Conservation (phyloP, 106 monocot genomes). For the Phalaenopsis aphrodite region DNA sequence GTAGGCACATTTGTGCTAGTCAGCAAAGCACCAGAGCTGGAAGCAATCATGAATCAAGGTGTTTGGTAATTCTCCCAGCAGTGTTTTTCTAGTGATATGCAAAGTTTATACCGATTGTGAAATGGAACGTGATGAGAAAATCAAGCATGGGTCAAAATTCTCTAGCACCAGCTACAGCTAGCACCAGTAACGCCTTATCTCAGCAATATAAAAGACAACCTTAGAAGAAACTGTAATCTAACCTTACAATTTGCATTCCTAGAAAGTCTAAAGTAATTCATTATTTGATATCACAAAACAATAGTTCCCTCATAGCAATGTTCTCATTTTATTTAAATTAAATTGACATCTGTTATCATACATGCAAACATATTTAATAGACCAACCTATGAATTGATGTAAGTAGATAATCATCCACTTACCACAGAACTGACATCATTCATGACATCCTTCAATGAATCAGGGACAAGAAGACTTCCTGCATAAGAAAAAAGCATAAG, state of each 20-base stretch:
- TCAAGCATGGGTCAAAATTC: neutral
- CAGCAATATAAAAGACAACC: neutral
- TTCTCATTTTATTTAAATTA: neutral
- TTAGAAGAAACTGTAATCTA: neutral
- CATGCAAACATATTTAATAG: neutral
- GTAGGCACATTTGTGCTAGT: neutral
- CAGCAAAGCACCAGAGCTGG: neutral
- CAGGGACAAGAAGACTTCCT: constrained; percentile 91
- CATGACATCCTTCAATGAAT: constrained; percentile 71
- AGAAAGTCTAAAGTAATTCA: neutral
- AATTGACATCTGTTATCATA: neutral
- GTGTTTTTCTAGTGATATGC: neutral
- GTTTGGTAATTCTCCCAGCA: neutral
- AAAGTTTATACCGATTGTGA: neutral
- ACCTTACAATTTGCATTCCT: neutral
- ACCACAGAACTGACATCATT: constrained; percentile 80
- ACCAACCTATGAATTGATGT: neutral
- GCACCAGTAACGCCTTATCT: neutral
- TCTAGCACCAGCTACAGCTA: neutral
- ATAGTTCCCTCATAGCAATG: neutral
- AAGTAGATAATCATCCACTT: constrained; percentile 12
- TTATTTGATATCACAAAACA: neutral
- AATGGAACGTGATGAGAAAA: neutral
- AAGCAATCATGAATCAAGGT: neutral
- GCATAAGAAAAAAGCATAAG: constrained; percentile 13